phyloP scores from a whole-genome alignment of 164 flowering plant genomes.

The Nymphaea thermarum region DNA sequence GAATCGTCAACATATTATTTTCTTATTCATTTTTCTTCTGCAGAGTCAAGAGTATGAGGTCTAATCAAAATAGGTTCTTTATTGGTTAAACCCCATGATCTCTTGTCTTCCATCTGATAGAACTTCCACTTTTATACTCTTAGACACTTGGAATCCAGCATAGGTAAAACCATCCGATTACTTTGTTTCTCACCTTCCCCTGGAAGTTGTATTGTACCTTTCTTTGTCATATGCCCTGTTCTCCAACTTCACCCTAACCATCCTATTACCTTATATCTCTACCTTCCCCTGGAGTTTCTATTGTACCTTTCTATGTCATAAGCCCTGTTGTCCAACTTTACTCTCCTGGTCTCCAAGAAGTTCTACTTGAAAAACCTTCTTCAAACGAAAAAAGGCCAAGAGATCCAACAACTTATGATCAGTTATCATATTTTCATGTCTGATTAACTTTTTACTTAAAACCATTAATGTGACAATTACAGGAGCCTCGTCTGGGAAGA shows the following conservation, averaged over 20 bases:
- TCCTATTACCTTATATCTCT: too few species aligned
- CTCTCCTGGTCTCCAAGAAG: not conserved
- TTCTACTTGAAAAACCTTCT: not conserved
- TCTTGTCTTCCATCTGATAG: not conserved
- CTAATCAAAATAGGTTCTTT: not conserved
- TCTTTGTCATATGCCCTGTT: too few species aligned
- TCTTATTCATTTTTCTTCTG: not conserved
- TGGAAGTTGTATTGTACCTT: too few species aligned
- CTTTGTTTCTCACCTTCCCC: too few species aligned
- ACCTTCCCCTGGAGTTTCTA: too few species aligned
- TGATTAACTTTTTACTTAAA: not conserved
- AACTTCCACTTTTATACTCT: too few species aligned
- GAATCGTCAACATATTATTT: not conserved
- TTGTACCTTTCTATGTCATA: too few species aligned
- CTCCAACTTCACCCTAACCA: too few species aligned
- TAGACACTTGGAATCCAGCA: too few species aligned
- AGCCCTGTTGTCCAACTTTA: too few species aligned
- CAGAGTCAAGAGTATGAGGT: not conserved
- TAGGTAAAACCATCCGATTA: too few species aligned
- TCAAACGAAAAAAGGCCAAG: not conserved
- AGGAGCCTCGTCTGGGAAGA: conserved; percentile 94
- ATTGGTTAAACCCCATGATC: not conserved
- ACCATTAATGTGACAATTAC: conserved; percentile 7
- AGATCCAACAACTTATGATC: not conserved
- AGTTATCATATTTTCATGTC: not conserved